A percentile compares a stretch with the other conserved stretches of the same genome.
Conservation (phyloP, 345 rosid species). For the Dipteronia dyeriana region DNA sequence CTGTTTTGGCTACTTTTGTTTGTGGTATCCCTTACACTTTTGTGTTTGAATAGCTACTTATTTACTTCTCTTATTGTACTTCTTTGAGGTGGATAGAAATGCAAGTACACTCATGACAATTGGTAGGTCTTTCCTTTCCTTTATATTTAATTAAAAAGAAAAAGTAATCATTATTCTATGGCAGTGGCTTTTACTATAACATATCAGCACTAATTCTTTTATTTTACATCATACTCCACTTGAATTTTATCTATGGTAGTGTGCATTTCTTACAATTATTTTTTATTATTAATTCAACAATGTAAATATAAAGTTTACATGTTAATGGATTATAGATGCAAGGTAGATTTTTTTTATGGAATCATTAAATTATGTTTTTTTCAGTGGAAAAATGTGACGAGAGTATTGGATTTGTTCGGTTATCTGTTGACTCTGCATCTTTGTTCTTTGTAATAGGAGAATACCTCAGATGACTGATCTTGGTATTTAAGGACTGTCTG, state of each 20-base stretch:
- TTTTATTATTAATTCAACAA: not conserved
- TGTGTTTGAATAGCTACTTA: slow-evolving; percentile 6
- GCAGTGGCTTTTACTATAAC: slow-evolving; percentile 2
- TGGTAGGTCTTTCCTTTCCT: slow-evolving; percentile 54
- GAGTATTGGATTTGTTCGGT: not conserved
- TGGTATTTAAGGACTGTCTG: not conserved
- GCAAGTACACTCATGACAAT: slow-evolving; percentile 73
- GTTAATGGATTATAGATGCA: not conserved
- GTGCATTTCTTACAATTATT: not conserved
- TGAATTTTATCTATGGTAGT: not conserved
- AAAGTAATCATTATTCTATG: not conserved
- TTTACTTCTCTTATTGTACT: slow-evolving; percentile 11
- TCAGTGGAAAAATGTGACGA: not conserved
- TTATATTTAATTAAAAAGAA: too few species aligned
- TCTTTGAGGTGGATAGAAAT: slow-evolving; percentile 76
- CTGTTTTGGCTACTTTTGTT: too few species aligned
- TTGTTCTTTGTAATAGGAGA: not conserved
- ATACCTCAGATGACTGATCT: not conserved
- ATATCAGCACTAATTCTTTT: slow-evolving; percentile 1
- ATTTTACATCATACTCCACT: not conserved
- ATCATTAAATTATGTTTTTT: not conserved
- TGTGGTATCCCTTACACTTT: too few species aligned
- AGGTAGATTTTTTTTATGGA: not conserved
- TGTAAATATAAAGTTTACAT: not conserved
- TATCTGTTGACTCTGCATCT: not conserved